phyloP scores from a whole-genome alignment of 1,139 yeast species.

The Sugiyamaella castrensis region DNA sequence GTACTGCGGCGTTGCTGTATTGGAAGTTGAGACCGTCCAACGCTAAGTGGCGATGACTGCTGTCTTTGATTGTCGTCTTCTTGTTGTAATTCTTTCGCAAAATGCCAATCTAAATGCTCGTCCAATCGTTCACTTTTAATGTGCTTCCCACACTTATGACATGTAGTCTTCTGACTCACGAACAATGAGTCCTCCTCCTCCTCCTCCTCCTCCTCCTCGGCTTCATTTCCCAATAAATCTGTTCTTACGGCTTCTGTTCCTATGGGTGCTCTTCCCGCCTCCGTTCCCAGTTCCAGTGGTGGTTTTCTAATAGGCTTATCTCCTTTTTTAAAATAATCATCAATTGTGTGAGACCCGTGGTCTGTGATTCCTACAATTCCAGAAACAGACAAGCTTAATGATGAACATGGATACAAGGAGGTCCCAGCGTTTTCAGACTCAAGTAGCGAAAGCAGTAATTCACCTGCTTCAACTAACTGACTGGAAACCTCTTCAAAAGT shows the following conservation, averaged over 20 bases:
- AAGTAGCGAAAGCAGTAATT: conserved; percentile 28
- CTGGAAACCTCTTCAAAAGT: conserved; percentile 26
- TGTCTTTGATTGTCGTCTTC: conserved; percentile 19
- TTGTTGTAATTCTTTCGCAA: conserved; percentile 46
- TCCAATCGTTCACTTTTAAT: conserved; percentile 22
- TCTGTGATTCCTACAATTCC: conserved; percentile 17
- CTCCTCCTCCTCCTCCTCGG: conserved; percentile 18
- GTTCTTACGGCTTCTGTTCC: background rate
- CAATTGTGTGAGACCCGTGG: conserved; percentile 17
- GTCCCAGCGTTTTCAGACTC: conserved; percentile 20
- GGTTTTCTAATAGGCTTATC: background rate
- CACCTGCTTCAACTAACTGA: conserved; percentile 29
- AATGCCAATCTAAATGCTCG: conserved; percentile 44
- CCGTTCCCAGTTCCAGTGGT: background rate
- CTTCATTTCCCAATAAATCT: conserved; percentile 11
- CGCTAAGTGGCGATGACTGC: background rate
- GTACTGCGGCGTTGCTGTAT: background rate
- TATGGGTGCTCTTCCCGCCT: background rate
- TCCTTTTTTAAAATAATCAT: conserved; percentile 16
- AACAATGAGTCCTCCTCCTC: conserved; percentile 22
- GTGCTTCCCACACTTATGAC: conserved; percentile 32
- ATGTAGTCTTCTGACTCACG: conserved; percentile 22
- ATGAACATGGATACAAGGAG: conserved; percentile 15
- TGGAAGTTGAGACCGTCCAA: background rate
- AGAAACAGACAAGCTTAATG: conserved; percentile 20